phyloP scores from a whole-genome alignment of 1,284 basidiomycete species.

The Porodaedalea pini region DNA sequence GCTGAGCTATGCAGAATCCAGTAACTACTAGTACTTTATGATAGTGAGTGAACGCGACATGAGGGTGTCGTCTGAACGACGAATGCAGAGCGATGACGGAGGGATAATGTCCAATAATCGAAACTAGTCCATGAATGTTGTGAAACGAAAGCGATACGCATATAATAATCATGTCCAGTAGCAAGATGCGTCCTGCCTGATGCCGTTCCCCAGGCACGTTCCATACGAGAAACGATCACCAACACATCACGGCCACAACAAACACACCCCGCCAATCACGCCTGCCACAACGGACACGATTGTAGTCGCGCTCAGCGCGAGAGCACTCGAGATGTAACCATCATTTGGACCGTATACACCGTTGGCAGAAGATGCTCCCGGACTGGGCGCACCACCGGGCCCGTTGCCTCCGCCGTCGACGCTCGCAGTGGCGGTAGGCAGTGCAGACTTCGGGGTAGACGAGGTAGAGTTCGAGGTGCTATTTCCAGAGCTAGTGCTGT shows the following conservation, averaged over 20 bases:
- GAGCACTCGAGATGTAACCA: constrained; percentile 55
- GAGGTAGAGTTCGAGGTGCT: constrained; percentile 32
- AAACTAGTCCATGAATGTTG: constrained; percentile 9
- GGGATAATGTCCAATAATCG: constrained; percentile 1
- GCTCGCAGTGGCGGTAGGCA: constrained; percentile 55
- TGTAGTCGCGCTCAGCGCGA: constrained; percentile 32
- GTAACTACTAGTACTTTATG: background rate
- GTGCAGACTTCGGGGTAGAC: constrained; percentile 33
- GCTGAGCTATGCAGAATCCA: background rate
- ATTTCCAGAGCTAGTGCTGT: constrained; percentile 13
- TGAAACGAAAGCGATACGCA: background rate
- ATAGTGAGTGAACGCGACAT: background rate
- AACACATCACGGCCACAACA: constrained; percentile 15
- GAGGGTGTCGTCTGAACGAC: background rate
- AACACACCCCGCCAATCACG: constrained; percentile 10
- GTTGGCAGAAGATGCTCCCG: constrained; percentile 39
- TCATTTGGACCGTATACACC: constrained; percentile 59
- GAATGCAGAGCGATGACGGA: background rate
- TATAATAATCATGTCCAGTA: constrained; percentile 1
- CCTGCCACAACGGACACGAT: constrained; percentile 4
- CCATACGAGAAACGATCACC: background rate
- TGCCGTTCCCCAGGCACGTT: background rate
- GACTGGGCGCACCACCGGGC: constrained; percentile 45
- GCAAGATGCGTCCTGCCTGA: background rate
- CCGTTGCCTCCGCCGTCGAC: constrained; percentile 50